Conservation (phyloP, 495 filamentous ascomycete species). For the Neurospora tetrasperma region DNA sequence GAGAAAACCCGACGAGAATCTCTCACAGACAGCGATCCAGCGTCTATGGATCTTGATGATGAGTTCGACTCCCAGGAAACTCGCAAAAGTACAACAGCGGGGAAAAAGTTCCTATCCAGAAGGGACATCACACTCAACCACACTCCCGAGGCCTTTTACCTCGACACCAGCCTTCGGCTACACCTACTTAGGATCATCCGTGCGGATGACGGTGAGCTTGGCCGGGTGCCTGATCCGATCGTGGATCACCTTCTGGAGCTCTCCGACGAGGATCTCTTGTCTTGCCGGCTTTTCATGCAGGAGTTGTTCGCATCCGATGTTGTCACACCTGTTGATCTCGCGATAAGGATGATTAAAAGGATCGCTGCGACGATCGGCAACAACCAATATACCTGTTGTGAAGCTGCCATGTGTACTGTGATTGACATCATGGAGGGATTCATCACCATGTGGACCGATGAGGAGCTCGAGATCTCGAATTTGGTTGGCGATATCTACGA, state of each 20-base stretch:
- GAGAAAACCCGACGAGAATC: conserved; percentile 20
- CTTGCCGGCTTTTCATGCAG: conserved; percentile 40
- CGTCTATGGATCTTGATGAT: conserved; percentile 78
- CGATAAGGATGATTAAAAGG: conserved; percentile 34
- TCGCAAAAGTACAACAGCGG: conserved; percentile 27
- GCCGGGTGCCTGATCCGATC: conserved; percentile 31
- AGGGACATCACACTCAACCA: conserved; percentile 36
- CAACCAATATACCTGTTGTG: conserved; percentile 59
- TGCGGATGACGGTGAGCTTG: conserved; percentile 24
- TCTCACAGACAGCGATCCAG: conserved; percentile 24
- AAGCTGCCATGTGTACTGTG: conserved; percentile 59
- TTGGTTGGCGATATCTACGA: conserved; percentile 66
- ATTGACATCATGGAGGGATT: conserved; percentile 62
- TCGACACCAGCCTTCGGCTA: conserved; percentile 30
- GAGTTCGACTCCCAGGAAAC: conserved; percentile 50
- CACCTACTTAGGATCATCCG: conserved; percentile 30
- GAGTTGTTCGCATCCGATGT: conserved; percentile 40
- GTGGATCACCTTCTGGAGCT: conserved; percentile 50
- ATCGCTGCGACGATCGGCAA: conserved; percentile 43
- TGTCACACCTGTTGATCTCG: conserved; percentile 28
- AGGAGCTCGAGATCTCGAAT: conserved; percentile 43
- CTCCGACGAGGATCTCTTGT: conserved; percentile 49
- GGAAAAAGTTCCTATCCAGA: conserved; percentile 30
- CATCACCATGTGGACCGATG: conserved; percentile 50
- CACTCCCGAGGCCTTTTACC: conserved; percentile 39